Conservation (phyloP, 1,139 yeast species). For the Blastobotrys persicus region DNA sequence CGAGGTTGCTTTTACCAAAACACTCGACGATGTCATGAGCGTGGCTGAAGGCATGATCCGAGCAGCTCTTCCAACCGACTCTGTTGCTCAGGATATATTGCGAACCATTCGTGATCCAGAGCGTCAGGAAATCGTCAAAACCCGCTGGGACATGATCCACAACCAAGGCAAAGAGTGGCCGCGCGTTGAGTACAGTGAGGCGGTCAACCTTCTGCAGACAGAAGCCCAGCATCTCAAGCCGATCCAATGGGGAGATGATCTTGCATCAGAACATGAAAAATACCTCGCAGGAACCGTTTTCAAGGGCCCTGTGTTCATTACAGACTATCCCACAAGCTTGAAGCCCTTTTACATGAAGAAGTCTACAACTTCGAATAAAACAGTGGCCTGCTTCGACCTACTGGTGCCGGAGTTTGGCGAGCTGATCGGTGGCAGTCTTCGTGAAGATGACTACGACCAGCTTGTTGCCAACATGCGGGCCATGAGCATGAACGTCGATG, state of each 20-base stretch:
- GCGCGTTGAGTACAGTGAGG: slow-evolving; percentile 70
- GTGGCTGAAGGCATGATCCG: slow-evolving; percentile 72
- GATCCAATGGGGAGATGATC: slow-evolving; percentile 65
- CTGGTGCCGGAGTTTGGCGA: slow-evolving; percentile 93
- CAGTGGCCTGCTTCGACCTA: slow-evolving; percentile 89
- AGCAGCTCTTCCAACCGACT: slow-evolving; percentile 42
- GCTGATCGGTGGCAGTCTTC: slow-evolving; percentile 88
- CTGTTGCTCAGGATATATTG: slow-evolving; percentile 43
- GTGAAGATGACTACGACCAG: slow-evolving; percentile 63
- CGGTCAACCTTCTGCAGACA: slow-evolving; percentile 52
- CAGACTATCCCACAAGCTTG: slow-evolving; percentile 73
- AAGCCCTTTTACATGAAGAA: slow-evolving; percentile 92
- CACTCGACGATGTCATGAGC: slow-evolving; percentile 55
- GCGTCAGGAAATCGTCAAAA: slow-evolving; percentile 39
- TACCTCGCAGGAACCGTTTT: slow-evolving; percentile 74
- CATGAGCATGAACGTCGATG: slow-evolving; percentile 44
- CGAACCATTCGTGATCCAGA: slow-evolving; percentile 38
- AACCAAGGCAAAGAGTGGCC: slow-evolving; percentile 54
- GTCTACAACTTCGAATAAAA: slow-evolving; percentile 42
- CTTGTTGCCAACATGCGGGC: slow-evolving; percentile 50
- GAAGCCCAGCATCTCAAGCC: slow-evolving; percentile 28
- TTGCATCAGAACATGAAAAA: slow-evolving; percentile 87
- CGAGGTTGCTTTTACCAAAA: slow-evolving; percentile 67
- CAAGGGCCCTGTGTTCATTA: slow-evolving; percentile 78
- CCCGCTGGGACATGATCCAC: slow-evolving; percentile 34